Evolutionary conservation across 192 early-diverging fungal genomes (phyloP).

Genomic region (Gonapodya prolifera): DNA sequence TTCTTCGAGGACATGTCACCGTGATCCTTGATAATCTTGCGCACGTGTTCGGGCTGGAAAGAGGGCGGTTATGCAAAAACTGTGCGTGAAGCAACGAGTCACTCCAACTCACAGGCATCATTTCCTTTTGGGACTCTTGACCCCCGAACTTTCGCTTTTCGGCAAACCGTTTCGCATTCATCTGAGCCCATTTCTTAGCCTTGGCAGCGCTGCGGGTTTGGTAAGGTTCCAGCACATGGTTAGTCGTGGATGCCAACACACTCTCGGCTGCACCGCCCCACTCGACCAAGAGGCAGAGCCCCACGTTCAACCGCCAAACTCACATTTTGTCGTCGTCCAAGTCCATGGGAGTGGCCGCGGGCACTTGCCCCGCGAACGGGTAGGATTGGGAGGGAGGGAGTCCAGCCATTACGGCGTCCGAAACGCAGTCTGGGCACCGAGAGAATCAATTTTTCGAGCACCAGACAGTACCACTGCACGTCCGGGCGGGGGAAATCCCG

Average conservation of each 20-base stretch:
- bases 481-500: no score
- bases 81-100: conserved; percentile 67
- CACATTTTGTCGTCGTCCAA: no score
- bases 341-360: no score
- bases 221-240: no score
- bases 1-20: conserved; percentile 98
- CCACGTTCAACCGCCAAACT: no score
- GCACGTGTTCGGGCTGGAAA: conserved; percentile 5
- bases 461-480: no score
- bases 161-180: conserved; percentile 81
- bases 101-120: no score
- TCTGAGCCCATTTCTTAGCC: conserved; percentile 80
- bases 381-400: no score
- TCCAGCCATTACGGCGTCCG: no score
- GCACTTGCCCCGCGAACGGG: no score
- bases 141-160: conserved; percentile 93
- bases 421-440: no score
- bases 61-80: neutral
- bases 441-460: no score
- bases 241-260: neutral
- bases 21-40: conserved; percentile 98
- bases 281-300: neutral
- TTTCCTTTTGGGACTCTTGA: conserved; percentile 83
- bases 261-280: neutral
- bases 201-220: conserved; percentile 51